Evolutionary conservation across 2,329 filamentous ascomycete species (phyloP).

Genomic region (Xylaria polymorpha): DNA sequence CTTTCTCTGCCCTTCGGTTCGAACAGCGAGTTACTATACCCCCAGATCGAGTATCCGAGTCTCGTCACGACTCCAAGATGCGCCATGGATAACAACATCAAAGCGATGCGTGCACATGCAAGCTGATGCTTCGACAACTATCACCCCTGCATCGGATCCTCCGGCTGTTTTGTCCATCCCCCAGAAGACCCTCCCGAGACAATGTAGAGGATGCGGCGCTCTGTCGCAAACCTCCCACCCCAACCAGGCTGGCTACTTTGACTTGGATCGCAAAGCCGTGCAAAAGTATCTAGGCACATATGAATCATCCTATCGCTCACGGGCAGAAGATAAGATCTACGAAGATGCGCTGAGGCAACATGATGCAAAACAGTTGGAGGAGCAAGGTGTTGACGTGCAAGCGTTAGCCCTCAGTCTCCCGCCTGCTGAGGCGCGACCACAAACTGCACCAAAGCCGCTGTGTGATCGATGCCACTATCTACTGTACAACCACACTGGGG

Average conservation of each 20-base stretch:
- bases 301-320: conserved; percentile 42
- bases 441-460: conserved; percentile 62
- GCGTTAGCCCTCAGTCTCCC: conserved; percentile 50
- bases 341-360: conserved; percentile 58
- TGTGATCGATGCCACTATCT: conserved; percentile 91
- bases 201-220: conserved; percentile 74
- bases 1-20: conserved; percentile 61
- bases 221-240: conserved; percentile 67
- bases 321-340: conserved; percentile 60
- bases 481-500: conserved; percentile 77
- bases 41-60: conserved; percentile 32
- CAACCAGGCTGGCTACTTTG: conserved; percentile 67
- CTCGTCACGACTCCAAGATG: conserved; percentile 29
- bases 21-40: conserved; percentile 10
- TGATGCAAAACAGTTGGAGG: conserved; percentile 56
- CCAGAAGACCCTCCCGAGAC: conserved; percentile 60
- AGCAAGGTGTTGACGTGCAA: conserved; percentile 60
- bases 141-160: conserved; percentile 15
- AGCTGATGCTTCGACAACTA: conserved; percentile 35
- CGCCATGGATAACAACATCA: conserved; percentile 41
- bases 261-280: conserved; percentile 63
- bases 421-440: conserved; percentile 33
- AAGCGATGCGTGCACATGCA: conserved; percentile 49
- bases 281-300: conserved; percentile 58
- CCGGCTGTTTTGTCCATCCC: conserved; percentile 21